phyloP scores from a whole-genome alignment of 1,284 basidiomycete genomes.

The Mixia osmundae region DNA sequence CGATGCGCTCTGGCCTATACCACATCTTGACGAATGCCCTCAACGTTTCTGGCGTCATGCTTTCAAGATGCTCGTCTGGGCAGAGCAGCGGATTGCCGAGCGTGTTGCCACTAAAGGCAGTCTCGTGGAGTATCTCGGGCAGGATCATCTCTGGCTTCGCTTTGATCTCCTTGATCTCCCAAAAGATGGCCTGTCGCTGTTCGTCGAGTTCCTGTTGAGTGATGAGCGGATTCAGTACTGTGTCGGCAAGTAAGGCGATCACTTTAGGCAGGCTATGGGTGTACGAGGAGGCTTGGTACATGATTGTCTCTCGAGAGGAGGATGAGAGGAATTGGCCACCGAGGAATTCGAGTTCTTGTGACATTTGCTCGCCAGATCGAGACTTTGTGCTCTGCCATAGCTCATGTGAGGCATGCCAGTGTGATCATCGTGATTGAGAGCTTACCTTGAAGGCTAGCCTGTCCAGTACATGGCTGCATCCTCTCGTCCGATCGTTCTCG shows the following conservation, averaged over 20 bases:
- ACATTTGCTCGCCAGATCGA: conserved; percentile 43
- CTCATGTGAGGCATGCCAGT: conserved; percentile 23
- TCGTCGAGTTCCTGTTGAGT: conserved; percentile 52
- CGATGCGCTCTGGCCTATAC: conserved; percentile 83
- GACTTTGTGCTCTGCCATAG: conserved; percentile 27
- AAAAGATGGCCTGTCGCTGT: conserved; percentile 70
- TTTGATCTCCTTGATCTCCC: conserved; percentile 71
- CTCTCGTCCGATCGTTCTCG: conserved; percentile 50
- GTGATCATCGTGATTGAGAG: too few relatives aligned
- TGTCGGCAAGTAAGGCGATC: conserved; percentile 72
- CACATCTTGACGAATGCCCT: conserved; percentile 48
- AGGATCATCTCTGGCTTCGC: conserved; percentile 82
- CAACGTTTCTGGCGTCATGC: conserved; percentile 42
- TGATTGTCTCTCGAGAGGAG: conserved; percentile 78
- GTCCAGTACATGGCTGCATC: conserved; percentile 77
- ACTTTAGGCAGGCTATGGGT: conserved; percentile 58
- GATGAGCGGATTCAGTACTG: conserved; percentile 57
- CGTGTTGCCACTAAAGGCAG: conserved; percentile 55
- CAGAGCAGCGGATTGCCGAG: conserved; percentile 77
- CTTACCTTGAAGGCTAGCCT: conserved; percentile 87
- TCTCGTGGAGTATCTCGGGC: conserved; percentile 71
- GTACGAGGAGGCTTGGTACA: conserved; percentile 95
- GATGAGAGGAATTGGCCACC: conserved; percentile 85
- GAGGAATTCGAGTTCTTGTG: conserved; percentile 51
- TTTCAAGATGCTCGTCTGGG: conserved; percentile 53